Percentiles rank a stretch among this genome's conserved stretches.
These are phyloP conservation scores for Suillus spraguei DNA, from an alignment of 768 basidiomycete species.

Conservation along the genomic window DNA sequence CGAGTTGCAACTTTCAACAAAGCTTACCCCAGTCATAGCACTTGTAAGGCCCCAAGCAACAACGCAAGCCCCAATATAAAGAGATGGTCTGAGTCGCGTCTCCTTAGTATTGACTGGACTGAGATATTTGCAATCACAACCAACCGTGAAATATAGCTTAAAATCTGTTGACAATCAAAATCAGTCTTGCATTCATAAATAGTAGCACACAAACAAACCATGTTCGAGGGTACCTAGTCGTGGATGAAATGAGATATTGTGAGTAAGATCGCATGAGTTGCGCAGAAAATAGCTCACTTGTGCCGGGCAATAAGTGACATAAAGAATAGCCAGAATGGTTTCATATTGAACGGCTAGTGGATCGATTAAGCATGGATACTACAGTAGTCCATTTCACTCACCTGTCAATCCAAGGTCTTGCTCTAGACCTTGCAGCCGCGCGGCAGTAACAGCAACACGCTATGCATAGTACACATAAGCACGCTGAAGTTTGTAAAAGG, in stretches of 20 bases:
- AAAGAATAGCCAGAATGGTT: constrained; percentile 54
- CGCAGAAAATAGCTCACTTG: constrained; percentile 21
- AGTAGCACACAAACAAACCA: constrained; percentile 40
- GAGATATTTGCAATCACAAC: constrained; percentile 7
- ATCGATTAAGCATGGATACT: too few relatives aligned
- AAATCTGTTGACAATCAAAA: constrained; percentile 37
- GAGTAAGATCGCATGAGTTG: background rate
- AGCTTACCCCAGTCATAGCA: constrained; percentile 56
- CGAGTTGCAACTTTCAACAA: constrained; percentile 1
- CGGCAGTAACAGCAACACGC: constrained; percentile 42
- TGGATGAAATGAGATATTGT: background rate
- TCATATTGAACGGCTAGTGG: constrained; percentile 52
- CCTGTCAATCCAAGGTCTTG: constrained; percentile 39
- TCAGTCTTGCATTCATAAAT: background rate
- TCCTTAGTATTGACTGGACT: background rate
- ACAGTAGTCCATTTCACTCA: constrained; percentile 12
- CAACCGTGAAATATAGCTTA: constrained; percentile 57
- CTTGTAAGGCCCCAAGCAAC: constrained; percentile 66
- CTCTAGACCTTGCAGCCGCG: constrained; percentile 42
- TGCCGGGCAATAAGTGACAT: constrained; percentile 61
- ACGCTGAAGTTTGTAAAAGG: background rate
- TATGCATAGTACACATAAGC: constrained; percentile 14
- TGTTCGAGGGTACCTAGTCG: constrained; percentile 60
- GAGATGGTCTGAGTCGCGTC: constrained; percentile 48
- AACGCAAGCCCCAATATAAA: constrained; percentile 63